Conservation (phyloP, 352 stramenopile genomes). For the Phytopythium chamaehyphon region DNA sequence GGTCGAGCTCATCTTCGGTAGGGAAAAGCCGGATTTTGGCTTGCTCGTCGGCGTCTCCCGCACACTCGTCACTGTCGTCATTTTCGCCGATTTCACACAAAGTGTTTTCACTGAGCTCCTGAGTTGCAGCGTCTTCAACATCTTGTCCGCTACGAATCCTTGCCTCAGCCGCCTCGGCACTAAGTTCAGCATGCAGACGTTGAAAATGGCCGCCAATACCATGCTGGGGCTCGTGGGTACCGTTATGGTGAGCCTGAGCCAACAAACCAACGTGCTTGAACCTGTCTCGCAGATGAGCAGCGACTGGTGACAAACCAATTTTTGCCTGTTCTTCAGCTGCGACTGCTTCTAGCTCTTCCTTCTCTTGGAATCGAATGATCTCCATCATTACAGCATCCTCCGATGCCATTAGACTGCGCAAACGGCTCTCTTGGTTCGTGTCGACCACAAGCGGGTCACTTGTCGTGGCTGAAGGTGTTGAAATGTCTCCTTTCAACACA, state of each 20-base stretch:
- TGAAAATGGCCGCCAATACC: constrained; percentile 70
- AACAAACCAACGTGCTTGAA: constrained; percentile 62
- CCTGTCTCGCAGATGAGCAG: constrained; percentile 51
- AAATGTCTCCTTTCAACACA: background rate
- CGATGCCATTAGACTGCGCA: constrained; percentile 44
- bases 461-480: background rate
- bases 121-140: background rate
- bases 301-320: constrained; percentile 38
- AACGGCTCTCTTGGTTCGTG: constrained; percentile 11
- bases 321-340: constrained; percentile 35
- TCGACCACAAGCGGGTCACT: constrained; percentile 1
- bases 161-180: background rate
- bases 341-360: constrained; percentile 23
- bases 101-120: constrained; percentile 3
- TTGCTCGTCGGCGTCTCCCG: background rate
- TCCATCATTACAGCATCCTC: constrained; percentile 54
- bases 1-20: constrained; percentile 41
- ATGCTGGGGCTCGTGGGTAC: constrained; percentile 22
- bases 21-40: constrained; percentile 35
- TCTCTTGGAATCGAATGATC: constrained; percentile 70
- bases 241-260: constrained; percentile 31
- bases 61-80: constrained; percentile 15
- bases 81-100: constrained; percentile 17
- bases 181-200: constrained; percentile 47
- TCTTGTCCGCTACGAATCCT: background rate